These are phyloP conservation scores for Parastagonospora avenae DNA, from an alignment of 2,329 filamentous ascomycete species.

Conservation along the genomic window DNA sequence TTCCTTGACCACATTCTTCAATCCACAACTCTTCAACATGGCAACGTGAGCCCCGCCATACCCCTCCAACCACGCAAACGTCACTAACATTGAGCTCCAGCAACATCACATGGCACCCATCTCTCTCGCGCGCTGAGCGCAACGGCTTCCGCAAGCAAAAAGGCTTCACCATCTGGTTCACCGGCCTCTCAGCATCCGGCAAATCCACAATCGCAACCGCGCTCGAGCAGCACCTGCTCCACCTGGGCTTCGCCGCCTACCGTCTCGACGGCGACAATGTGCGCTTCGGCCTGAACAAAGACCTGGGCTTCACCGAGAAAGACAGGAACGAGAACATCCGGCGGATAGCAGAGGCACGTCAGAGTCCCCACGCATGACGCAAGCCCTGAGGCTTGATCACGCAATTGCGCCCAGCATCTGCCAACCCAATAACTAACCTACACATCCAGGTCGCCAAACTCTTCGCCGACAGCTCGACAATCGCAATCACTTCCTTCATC, in stretches of 20 bases:
- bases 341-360: conserved; percentile 77
- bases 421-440: conserved; percentile 5
- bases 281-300: conserved; percentile 96
- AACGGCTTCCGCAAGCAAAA: conserved; percentile 76
- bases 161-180: conserved; percentile 97
- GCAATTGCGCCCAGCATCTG: conserved; percentile 15
- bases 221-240: conserved; percentile 94
- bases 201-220: conserved; percentile 97
- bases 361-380: not conserved
- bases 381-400: conserved; percentile 14
- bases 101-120: conserved; percentile 90
- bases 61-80: conserved; percentile 24
- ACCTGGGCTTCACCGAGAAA: conserved; percentile 89
- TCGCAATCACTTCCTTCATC: conserved; percentile 96
- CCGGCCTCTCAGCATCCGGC: conserved; percentile 91
- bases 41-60: conserved; percentile 44
- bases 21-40: conserved; percentile 25
- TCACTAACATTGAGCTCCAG: conserved; percentile 52
- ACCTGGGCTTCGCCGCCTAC: conserved; percentile 82
- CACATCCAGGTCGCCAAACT: conserved; percentile 78
- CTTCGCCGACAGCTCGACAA: conserved; percentile 86
- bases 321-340: conserved; percentile 98
- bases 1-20: not conserved
- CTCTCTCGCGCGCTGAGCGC: conserved; percentile 78
- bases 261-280: conserved; percentile 98